These are phyloP conservation scores for Paecilomyces fulvus DNA, from an alignment of 2,329 filamentous ascomycete genomes.

Conservation along the genomic window DNA sequence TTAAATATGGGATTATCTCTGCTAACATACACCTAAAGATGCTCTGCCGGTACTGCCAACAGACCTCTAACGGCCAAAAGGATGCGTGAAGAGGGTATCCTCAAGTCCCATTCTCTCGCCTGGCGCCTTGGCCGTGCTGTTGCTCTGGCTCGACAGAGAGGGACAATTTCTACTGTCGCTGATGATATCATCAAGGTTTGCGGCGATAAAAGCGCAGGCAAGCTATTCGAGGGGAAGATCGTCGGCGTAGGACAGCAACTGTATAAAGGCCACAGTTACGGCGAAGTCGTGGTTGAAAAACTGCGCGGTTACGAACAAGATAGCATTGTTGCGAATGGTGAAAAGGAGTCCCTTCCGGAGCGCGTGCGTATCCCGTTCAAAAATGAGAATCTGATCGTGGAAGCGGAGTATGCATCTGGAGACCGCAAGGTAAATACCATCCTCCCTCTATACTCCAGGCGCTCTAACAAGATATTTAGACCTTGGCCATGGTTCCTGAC, in stretches of 20 bases:
- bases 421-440: conserved; percentile 2
- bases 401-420: conserved; percentile 8
- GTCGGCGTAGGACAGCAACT: conserved; percentile 11
- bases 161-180: conserved; percentile 7
- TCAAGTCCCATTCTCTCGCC: conserved; percentile 46
- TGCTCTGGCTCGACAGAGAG: conserved; percentile 4
- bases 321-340: conserved; percentile 1
- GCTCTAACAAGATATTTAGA: conserved; percentile 4
- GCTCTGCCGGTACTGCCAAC: conserved; percentile 2
- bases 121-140: conserved; percentile 35
- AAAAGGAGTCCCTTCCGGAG: conserved; percentile 8
- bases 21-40: not conserved
- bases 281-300: conserved; percentile 33
- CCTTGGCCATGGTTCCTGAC: conserved; percentile 50
- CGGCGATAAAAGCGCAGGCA: conserved; percentile 9
- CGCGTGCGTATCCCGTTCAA: conserved; percentile 17
- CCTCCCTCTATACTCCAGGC: not conserved
- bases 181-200: conserved; percentile 13
- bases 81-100: conserved; percentile 44
- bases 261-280: conserved; percentile 22
- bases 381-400: conserved; percentile 19
- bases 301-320: conserved; percentile 21
- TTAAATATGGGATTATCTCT: too few relatives aligned
- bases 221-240: conserved; percentile 16
- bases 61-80: conserved; percentile 38